Evolutionary conservation across 2,329 filamentous ascomycete genomes (phyloP).

Genomic region (Metarhizium brunneum): DNA sequence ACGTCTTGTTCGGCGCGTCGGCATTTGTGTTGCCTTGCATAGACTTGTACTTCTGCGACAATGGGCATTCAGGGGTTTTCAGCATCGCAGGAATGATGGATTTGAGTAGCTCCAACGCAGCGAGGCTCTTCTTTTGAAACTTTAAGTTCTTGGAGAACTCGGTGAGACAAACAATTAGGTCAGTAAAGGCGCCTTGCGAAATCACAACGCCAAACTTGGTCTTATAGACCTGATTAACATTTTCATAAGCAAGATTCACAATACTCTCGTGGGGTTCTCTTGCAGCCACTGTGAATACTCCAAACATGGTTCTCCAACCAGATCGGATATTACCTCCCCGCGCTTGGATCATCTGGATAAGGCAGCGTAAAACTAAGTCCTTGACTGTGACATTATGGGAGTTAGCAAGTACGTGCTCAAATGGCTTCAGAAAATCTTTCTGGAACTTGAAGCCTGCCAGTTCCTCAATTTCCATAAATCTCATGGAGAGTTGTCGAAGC

Average conservation of each 20-base stretch:
- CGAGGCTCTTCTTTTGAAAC: slow-evolving; percentile 97
- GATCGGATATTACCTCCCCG: slow-evolving; percentile 94
- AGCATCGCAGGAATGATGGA: slow-evolving; percentile 92
- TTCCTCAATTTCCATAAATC: slow-evolving; percentile 97
- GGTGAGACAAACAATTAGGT: slow-evolving; percentile 90
- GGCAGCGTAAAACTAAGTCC: slow-evolving; percentile 89
- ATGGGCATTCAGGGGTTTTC: slow-evolving; percentile 85
- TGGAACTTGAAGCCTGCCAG: slow-evolving; percentile 98
- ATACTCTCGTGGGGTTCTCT: slow-evolving; percentile 90
- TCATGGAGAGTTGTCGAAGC: slow-evolving; percentile 90
- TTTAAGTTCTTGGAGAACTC: slow-evolving; percentile 98
- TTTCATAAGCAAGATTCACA: slow-evolving; percentile 93
- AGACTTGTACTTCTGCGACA: slow-evolving; percentile 54
- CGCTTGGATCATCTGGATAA: slow-evolving; percentile 99
- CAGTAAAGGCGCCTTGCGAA: slow-evolving; percentile 91
- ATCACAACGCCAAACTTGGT: slow-evolving; percentile 94
- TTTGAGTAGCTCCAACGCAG: slow-evolving; percentile 91
- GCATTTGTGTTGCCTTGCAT: slow-evolving; percentile 21
- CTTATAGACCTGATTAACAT: slow-evolving; percentile 91
- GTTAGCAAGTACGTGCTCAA: slow-evolving; percentile 94
- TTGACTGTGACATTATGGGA: slow-evolving; percentile 87
- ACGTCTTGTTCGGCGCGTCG: slow-evolving; percentile 33
- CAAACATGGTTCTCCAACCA: slow-evolving; percentile 99
- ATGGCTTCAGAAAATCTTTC: slow-evolving; percentile 97
- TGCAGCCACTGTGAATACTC: slow-evolving; percentile 93